Evolutionary conservation across 768 basidiomycete species (phyloP).

Genomic region (button mushroom (Agaricus bisporus)): DNA sequence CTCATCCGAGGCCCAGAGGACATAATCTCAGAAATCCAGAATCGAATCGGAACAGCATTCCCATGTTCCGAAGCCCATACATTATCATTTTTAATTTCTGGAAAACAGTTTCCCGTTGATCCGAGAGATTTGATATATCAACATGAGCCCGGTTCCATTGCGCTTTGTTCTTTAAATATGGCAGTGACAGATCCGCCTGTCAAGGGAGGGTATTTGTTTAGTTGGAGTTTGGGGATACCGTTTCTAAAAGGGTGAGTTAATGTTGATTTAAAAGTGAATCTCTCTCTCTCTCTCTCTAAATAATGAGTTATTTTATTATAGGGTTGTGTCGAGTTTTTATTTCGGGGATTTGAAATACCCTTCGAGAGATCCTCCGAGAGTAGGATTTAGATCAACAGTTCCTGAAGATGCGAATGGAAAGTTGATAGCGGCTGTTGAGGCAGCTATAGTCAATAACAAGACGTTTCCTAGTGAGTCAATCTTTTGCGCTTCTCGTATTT

Average conservation of each 20-base stretch:
- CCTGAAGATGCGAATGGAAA: slow-evolving; percentile 42
- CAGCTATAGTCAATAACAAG: slow-evolving; percentile 23
- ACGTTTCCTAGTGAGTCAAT: slow-evolving; percentile 28
- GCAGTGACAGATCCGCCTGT: slow-evolving; percentile 58
- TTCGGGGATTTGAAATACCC: slow-evolving; percentile 70
- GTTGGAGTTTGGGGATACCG: slow-evolving; percentile 74
- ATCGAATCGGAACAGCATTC: slow-evolving; percentile 38
- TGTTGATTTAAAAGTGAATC: neutral
- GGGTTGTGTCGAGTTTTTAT: slow-evolving; percentile 62
- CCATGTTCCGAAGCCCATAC: slow-evolving; percentile 57
- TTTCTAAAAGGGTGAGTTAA: slow-evolving; percentile 64
- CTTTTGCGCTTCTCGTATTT: neutral
- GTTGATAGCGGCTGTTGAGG: slow-evolving; percentile 22
- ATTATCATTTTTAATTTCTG: slow-evolving; percentile 63
- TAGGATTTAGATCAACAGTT: slow-evolving; percentile 70
- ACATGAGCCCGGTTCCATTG: slow-evolving; percentile 27
- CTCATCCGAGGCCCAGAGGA: slow-evolving; percentile 71
- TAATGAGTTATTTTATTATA: slow-evolving; percentile 18
- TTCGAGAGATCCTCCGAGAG: slow-evolving; percentile 58
- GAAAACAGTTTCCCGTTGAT: slow-evolving; percentile 65
- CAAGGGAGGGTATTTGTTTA: slow-evolving; percentile 55
- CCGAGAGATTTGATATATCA: slow-evolving; percentile 63
- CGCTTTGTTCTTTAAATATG: slow-evolving; percentile 48
- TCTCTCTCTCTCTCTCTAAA: no score
- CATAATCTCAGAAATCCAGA: slow-evolving; percentile 43